Percentiles rank a stretch among this genome's conserved stretches.
Conservation (phyloP, 345 rosid species). For the Ceriops zippeliana region DNA sequence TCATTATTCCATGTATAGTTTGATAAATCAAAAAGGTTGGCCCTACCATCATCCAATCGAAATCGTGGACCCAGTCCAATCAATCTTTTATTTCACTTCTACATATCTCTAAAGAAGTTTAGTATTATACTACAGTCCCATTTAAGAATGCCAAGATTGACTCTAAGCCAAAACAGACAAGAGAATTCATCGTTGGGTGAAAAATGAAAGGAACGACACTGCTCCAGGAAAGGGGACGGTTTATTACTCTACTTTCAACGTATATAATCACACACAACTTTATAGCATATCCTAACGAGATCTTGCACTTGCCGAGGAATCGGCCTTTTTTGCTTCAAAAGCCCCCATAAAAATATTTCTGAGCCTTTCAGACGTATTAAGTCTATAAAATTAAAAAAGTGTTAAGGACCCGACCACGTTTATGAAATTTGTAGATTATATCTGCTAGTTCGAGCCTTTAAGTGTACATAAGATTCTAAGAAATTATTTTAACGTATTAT, state of each 20-base stretch:
- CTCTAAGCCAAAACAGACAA: conserved; percentile 15
- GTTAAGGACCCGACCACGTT: no score
- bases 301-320: not conserved
- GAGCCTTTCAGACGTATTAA: no score
- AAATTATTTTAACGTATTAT: no score
- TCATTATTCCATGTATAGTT: conserved; percentile 24
- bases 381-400: no score
- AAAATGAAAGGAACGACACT: conserved; percentile 10
- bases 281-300: conserved; percentile 3
- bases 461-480: no score
- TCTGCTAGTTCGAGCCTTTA: no score
- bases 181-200: conserved; percentile 15
- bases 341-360: no score
- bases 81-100: conserved; percentile 18
- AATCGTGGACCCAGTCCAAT: conserved; percentile 21
- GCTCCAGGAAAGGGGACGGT: conserved; percentile 10
- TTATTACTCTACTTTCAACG: conserved; percentile 4
- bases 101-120: conserved; percentile 17
- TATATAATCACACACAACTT: not conserved
- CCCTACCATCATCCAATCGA: conserved; percentile 36
- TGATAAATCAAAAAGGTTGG: conserved; percentile 24
- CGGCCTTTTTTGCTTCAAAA: no score
- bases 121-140: conserved; percentile 9
- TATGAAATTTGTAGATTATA: no score
- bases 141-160: conserved; percentile 49